A percentile compares a stretch with the other conserved stretches of the same genome.
phyloP scores from a whole-genome alignment of 352 stramenopile species.

The Globisporangium spiculum region DNA sequence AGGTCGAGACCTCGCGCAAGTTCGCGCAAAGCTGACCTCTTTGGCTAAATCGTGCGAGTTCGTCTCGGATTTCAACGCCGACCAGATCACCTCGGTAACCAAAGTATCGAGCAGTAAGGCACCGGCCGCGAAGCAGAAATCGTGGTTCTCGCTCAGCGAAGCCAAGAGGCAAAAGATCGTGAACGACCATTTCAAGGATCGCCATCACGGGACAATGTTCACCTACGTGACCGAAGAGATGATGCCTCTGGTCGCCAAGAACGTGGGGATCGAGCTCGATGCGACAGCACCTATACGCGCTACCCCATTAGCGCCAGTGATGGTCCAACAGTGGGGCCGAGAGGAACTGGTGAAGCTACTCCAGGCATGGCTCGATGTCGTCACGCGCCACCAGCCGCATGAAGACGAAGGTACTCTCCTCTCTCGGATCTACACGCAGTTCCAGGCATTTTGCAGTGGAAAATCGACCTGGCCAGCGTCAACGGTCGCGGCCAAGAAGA shows the following conservation, averaged over 20 bases:
- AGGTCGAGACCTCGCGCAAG: neutral
- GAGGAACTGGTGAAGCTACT: neutral
- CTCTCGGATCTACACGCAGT: neutral
- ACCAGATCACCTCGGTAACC: neutral
- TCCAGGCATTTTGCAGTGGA: neutral
- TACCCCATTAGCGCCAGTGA: neutral
- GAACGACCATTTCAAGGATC: neutral
- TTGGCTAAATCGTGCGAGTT: neutral
- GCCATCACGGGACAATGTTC: neutral
- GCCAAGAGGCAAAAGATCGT: neutral
- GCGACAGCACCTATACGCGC: neutral
- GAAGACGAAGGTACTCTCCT: neutral
- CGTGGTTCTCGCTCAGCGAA: neutral
- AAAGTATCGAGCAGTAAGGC: neutral
- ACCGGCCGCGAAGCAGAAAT: neutral
- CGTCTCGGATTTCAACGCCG: neutral
- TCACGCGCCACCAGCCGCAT: neutral
- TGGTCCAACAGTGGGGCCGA: neutral
- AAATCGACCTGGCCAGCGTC: neutral
- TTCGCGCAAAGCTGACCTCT: neutral
- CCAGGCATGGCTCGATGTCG: neutral
- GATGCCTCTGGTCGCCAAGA: neutral
- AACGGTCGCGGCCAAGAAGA: neutral
- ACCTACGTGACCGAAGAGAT: neutral
- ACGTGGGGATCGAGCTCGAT: neutral